A percentile compares a stretch with the other conserved stretches of the same genome.
Evolutionary conservation across 2,329 filamentous ascomycete genomes (phyloP).

Genomic region (Pseudocercospora pini-densiflorae): DNA sequence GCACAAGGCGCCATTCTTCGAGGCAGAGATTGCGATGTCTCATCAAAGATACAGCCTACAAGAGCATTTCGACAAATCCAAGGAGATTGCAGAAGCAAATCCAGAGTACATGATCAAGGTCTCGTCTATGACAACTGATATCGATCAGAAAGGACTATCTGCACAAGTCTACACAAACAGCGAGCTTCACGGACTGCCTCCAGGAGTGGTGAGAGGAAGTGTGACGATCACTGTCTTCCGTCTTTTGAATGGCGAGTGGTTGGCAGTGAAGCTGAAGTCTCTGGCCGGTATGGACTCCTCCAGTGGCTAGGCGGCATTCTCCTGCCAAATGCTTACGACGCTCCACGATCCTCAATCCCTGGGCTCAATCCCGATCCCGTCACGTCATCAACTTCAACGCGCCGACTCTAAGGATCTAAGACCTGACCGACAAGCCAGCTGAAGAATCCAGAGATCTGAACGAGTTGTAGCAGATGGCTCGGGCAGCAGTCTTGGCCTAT

Average conservation of each 20-base stretch:
- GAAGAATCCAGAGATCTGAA: too few species aligned
- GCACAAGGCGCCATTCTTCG: not conserved
- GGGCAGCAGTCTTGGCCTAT: too few species aligned
- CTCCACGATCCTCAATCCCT: too few species aligned
- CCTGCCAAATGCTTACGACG: too few species aligned
- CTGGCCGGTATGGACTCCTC: not conserved
- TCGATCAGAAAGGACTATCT: not conserved
- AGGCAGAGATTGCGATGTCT: not conserved
- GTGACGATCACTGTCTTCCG: not conserved
- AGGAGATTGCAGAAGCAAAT: not conserved
- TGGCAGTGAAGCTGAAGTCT: not conserved
- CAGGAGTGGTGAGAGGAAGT: not conserved
- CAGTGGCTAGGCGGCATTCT: not conserved
- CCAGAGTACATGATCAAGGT: conserved; percentile 2
- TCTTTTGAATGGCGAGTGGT: not conserved
- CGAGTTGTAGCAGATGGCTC: too few species aligned
- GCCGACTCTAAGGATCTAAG: too few species aligned
- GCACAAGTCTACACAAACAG: conserved; percentile 3
- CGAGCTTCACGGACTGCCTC: not conserved
- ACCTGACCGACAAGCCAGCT: too few species aligned
- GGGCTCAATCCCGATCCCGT: too few species aligned
- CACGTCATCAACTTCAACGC: too few species aligned
- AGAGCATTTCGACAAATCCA: not conserved
- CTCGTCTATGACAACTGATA: not conserved
- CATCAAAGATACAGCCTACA: not conserved